phyloP scores from a whole-genome alignment of 2,329 filamentous ascomycete genomes.

The Lasiodiplodia sp. region DNA sequence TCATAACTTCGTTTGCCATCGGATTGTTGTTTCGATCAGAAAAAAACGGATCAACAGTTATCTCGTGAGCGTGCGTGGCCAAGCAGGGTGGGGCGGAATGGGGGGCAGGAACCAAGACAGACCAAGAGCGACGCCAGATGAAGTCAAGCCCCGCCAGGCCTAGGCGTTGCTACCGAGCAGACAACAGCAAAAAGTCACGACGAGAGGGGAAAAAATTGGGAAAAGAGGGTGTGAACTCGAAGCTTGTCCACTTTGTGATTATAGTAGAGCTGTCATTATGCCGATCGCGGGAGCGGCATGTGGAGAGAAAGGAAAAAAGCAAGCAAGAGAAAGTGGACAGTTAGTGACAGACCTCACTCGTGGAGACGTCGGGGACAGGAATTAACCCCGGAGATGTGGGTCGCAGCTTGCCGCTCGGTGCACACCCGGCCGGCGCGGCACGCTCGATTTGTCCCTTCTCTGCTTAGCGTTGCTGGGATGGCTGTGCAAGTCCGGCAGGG shows the following conservation, averaged over 20 bases:
- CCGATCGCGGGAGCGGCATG: background rate
- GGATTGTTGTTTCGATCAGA: background rate
- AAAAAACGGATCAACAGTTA: background rate
- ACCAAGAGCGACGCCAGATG: background rate
- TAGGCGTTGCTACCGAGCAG: background rate
- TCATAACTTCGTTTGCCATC: background rate
- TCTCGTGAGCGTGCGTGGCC: background rate
- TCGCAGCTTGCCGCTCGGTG: slow-evolving; percentile 5
- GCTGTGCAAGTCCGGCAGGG: background rate
- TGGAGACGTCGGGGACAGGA: background rate
- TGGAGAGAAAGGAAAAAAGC: background rate
- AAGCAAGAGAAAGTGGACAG: background rate
- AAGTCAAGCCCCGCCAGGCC: background rate
- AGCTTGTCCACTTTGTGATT: background rate
- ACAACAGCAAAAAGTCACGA: background rate
- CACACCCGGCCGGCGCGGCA: slow-evolving; percentile 10
- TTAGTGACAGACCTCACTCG: background rate
- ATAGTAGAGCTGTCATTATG: background rate
- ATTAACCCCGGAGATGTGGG: background rate
- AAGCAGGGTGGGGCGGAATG: background rate
- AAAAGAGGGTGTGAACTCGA: background rate
- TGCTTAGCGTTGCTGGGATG: slow-evolving; percentile 5
- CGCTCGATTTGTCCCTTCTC: background rate
- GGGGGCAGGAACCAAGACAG: background rate
- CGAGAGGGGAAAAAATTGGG: background rate